A percentile compares a stretch with the other conserved stretches of the same genome.
Evolutionary conservation across 176 grass and related monocot species (phyloP).

Genomic region (bread wheat (Triticum aestivum)): IWGSC_CS_RefSeq_v2.1 NC_057798.1:433950175-433950674

Average conservation of each 20-base stretch:
- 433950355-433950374: background rate
- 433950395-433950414: background rate
- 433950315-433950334: conserved; percentile 34
- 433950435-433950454: background rate
- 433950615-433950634: too few species aligned
- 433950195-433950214: conserved; percentile 26
- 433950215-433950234: conserved; percentile 36
- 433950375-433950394: background rate
- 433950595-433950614: too few species aligned
- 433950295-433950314: conserved; percentile 48
- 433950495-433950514: too few species aligned
- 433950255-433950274: conserved; percentile 51
- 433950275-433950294: conserved; percentile 34
- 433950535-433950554: too few species aligned
- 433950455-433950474: background rate
- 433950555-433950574: too few species aligned
- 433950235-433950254: conserved; percentile 48
- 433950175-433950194: conserved; percentile 33
- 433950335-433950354: conserved; percentile 11
- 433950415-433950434: background rate
- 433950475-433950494: background rate
- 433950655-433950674: too few species aligned
- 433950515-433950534: too few species aligned
- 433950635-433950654: too few species aligned
- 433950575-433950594: too few species aligned